Evolutionary conservation across 1,284 basidiomycete genomes (phyloP).

Genomic region (Salmacisia buchloeana): DNA sequence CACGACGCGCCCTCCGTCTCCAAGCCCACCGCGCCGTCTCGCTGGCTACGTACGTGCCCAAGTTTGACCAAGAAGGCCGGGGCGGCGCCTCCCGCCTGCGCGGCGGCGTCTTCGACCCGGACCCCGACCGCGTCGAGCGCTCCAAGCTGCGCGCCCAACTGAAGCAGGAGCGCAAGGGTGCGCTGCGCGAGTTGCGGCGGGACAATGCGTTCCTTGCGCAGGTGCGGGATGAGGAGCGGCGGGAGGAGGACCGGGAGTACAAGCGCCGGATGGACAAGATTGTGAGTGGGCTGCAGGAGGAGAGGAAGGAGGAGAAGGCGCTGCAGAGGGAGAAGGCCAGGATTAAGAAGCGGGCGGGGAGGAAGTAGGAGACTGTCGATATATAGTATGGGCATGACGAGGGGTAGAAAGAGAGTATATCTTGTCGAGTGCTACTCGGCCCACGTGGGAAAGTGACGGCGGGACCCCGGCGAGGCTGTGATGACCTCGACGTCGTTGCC

Average conservation of each 20-base stretch:
- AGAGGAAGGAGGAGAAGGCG: conserved; percentile 90
- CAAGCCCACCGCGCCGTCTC: conserved; percentile 96
- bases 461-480: no score
- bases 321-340: conserved; percentile 63
- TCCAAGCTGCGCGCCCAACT: conserved; percentile 80
- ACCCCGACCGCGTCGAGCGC: conserved; percentile 84
- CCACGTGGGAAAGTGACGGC: no score
- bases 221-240: conserved; percentile 66
- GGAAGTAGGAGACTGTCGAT: no score
- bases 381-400: no score
- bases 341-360: conserved; percentile 24
- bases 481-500: no score
- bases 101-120: conserved; percentile 61
- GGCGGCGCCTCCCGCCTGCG: conserved; percentile 6
- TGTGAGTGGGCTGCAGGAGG: conserved; percentile 74
- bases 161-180: conserved; percentile 95
- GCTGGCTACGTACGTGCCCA: conserved; percentile 85
- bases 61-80: conserved; percentile 69
- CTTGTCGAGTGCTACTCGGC: no score
- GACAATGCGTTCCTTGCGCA: conserved; percentile 87
- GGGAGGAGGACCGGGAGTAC: conserved; percentile 69
- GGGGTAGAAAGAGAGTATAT: no score
- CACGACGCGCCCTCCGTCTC: conserved; percentile 72
- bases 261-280: conserved; percentile 59
- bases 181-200: conserved; percentile 90